These are phyloP conservation scores for Rhizopogon sp. DNA, from an alignment of 768 basidiomycete genomes.

Conservation along the genomic window DNA sequence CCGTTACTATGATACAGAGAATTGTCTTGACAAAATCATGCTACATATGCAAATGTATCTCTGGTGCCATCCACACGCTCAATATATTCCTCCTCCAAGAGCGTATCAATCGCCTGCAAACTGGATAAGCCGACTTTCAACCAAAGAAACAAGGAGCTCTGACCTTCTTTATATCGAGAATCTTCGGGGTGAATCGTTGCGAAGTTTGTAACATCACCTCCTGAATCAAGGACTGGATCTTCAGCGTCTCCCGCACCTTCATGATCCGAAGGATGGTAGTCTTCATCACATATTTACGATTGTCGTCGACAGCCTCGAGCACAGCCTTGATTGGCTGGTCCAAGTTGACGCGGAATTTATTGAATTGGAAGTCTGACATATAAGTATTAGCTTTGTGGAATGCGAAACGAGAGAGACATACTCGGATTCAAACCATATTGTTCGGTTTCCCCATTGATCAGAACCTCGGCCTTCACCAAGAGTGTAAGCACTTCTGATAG, in stretches of 20 bases:
- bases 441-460: slow-evolving; percentile 83
- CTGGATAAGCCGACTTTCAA: slow-evolving; percentile 4
- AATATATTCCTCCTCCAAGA: slow-evolving; percentile 97
- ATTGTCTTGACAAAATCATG: slow-evolving; percentile 14
- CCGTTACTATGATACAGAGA: neutral
- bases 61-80: slow-evolving; percentile 89
- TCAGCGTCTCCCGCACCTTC: slow-evolving; percentile 94
- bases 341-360: slow-evolving; percentile 89
- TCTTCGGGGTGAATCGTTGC: slow-evolving; percentile 84
- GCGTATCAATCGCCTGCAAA: slow-evolving; percentile 74
- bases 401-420: slow-evolving; percentile 18
- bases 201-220: slow-evolving; percentile 89
- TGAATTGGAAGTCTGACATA: slow-evolving; percentile 74
- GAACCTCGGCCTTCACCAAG: slow-evolving; percentile 82
- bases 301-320: slow-evolving; percentile 92
- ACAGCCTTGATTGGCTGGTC: slow-evolving; percentile 93
- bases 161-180: slow-evolving; percentile 96
- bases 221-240: slow-evolving; percentile 84
- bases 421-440: slow-evolving; percentile 93
- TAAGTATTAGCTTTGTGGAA: neutral
- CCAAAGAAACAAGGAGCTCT: slow-evolving; percentile 1
- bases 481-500: slow-evolving; percentile 58
- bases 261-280: slow-evolving; percentile 93
- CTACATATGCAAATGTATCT: slow-evolving; percentile 52
- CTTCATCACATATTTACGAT: slow-evolving; percentile 91